Conservation (phyloP, 164 flowering plant genomes). For the Magnolia kwangsiensis region DNA sequence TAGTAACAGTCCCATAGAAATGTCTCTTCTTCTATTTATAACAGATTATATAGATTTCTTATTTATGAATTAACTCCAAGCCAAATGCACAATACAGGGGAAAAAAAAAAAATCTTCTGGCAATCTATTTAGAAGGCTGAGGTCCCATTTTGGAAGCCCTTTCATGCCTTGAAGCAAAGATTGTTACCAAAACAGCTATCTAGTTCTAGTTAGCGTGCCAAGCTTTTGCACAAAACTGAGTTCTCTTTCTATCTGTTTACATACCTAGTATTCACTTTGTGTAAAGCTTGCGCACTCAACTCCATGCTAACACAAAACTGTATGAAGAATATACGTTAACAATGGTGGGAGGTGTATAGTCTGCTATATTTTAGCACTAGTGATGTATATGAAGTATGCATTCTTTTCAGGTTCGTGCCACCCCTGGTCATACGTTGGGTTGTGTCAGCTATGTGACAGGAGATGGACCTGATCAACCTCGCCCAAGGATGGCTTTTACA, state of each 20-base stretch:
- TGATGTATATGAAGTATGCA: conserved; percentile 1
- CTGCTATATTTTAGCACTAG: not conserved
- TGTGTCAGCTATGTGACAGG: conserved; percentile 97
- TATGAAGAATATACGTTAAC: too few relatives aligned
- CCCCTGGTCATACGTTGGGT: conserved; percentile 93
- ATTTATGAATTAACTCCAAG: too few relatives aligned
- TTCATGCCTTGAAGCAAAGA: too few relatives aligned
- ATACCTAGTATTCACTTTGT: not conserved
- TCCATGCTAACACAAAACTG: not conserved
- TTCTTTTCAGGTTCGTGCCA: conserved; percentile 70
- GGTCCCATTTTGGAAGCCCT: too few relatives aligned
- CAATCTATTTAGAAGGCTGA: too few relatives aligned
- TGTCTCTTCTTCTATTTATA: too few relatives aligned
- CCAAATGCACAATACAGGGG: too few relatives aligned
- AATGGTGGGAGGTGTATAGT: not conserved
- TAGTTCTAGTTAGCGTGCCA: not conserved
- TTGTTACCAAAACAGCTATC: not conserved
- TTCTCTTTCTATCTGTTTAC: not conserved
- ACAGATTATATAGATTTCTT: too few relatives aligned
- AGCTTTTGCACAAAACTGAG: not conserved
- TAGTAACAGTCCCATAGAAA: too few relatives aligned
- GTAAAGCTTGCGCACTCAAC: not conserved
- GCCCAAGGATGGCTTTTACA: conserved; percentile 92
- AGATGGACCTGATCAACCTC: conserved; percentile 75
- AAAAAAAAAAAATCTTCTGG: too few relatives aligned